These are phyloP conservation scores for baker's yeast (Saccharomyces cerevisiae) DNA, from an alignment of 805 yeast genomes.

Conservation along the genomic window DNA sequence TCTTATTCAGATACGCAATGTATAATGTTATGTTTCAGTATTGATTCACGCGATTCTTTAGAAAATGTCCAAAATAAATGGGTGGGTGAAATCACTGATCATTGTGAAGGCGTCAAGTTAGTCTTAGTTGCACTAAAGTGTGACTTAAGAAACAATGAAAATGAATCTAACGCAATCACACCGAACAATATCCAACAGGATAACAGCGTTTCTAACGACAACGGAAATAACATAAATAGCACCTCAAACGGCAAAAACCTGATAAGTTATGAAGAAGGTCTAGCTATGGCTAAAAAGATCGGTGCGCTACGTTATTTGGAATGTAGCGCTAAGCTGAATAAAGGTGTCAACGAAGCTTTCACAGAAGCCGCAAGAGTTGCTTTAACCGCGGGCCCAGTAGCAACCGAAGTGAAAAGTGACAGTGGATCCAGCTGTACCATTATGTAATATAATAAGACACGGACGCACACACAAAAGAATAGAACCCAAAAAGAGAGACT, in stretches of 20 bases:
- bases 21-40: conserved; percentile 91
- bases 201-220: conserved; percentile 13
- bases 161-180: conserved; percentile 32
- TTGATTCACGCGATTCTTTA: conserved; percentile 87
- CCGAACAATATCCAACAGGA: conserved; percentile 24
- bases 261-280: conserved; percentile 87
- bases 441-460: conserved; percentile 28
- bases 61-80: conserved; percentile 93
- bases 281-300: conserved; percentile 82
- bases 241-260: conserved; percentile 40
- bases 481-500: not conserved
- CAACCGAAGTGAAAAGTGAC: conserved; percentile 38
- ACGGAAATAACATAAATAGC: conserved; percentile 21
- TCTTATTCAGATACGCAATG: conserved; percentile 95
- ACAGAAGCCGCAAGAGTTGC: conserved; percentile 98
- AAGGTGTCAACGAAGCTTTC: conserved; percentile 98
- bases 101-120: conserved; percentile 91
- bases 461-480: not conserved
- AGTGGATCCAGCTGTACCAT: conserved; percentile 32
- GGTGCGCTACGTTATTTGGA: conserved; percentile 93
- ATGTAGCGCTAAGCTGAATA: conserved; percentile 91
- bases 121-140: conserved; percentile 93
- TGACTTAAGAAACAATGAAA: conserved; percentile 72
- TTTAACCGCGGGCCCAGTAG: conserved; percentile 77
- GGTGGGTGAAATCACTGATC: conserved; percentile 95